phyloP scores from a whole-genome alignment of 805 yeast genomes.

The Yarrowia divulgata region DNA sequence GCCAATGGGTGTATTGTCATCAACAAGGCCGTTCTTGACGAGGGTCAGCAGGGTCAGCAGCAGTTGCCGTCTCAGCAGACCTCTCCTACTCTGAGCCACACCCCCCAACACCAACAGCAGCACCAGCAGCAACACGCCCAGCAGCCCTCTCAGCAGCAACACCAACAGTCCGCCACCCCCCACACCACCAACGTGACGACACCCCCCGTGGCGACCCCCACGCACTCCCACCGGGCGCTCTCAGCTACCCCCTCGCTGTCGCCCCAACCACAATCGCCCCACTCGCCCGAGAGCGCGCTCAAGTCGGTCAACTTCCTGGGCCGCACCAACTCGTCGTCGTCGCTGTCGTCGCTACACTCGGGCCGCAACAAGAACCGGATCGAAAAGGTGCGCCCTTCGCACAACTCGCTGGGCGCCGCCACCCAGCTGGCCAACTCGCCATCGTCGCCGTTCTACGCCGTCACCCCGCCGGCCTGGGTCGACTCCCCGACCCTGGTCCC shows the following conservation, averaged over 20 bases:
- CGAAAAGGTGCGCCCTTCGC: slow-evolving; percentile 32
- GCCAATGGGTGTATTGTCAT: slow-evolving; percentile 41
- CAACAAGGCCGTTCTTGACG: slow-evolving; percentile 22
- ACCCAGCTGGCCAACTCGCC: slow-evolving; percentile 37
- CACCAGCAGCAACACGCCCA: neutral
- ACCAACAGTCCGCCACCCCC: neutral
- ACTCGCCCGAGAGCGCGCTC: slow-evolving; percentile 25
- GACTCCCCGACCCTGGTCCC: slow-evolving; percentile 30
- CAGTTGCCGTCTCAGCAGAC: neutral
- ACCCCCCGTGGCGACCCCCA: slow-evolving; percentile 14
- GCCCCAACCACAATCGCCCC: slow-evolving; percentile 27
- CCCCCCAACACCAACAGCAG: too few species aligned
- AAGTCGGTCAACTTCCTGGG: slow-evolving; percentile 23
- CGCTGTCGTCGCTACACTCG: slow-evolving; percentile 24
- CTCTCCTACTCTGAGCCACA: too few species aligned
- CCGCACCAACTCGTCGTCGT: slow-evolving; percentile 35
- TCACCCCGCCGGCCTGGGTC: slow-evolving; percentile 34
- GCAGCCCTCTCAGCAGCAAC: neutral
- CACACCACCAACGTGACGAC: neutral
- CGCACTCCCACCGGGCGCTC: neutral
- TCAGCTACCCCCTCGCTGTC: slow-evolving; percentile 16
- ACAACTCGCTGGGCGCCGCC: slow-evolving; percentile 2
- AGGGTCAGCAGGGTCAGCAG: neutral
- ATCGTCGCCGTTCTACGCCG: slow-evolving; percentile 26
- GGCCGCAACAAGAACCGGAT: slow-evolving; percentile 30